phyloP scores from a whole-genome alignment of 2,329 filamentous ascomycete genomes.

The Epichloe scottii region DNA sequence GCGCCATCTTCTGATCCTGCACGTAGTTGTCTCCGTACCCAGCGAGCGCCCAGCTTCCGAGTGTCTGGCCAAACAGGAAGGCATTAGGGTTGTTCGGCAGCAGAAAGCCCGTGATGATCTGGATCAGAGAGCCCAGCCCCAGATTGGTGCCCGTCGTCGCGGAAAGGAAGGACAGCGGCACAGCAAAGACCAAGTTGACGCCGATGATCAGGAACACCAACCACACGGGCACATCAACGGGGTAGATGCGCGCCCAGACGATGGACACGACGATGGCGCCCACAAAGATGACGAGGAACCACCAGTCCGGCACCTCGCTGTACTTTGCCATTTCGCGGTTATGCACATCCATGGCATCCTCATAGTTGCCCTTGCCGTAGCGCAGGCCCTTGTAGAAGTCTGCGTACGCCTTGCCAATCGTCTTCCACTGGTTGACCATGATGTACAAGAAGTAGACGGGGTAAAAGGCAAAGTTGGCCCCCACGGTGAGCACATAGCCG shows the following conservation, averaged over 20 bases:
- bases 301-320: slow-evolving; percentile 33
- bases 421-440: slow-evolving; percentile 21
- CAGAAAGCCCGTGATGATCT: slow-evolving; percentile 24
- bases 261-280: slow-evolving; percentile 19
- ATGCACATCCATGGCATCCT: slow-evolving; percentile 28
- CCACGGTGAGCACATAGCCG: slow-evolving; percentile 27
- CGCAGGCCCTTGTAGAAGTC: slow-evolving; percentile 27
- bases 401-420: slow-evolving; percentile 22
- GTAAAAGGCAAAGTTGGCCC: slow-evolving; percentile 33
- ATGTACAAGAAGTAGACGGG: slow-evolving; percentile 31
- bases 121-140: slow-evolving; percentile 27
- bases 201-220: slow-evolving; percentile 29
- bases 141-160: slow-evolving; percentile 33
- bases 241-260: slow-evolving; percentile 15
- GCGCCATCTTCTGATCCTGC: slow-evolving; percentile 38
- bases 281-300: slow-evolving; percentile 29
- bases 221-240: slow-evolving; percentile 22
- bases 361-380: slow-evolving; percentile 27
- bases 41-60: slow-evolving; percentile 11
- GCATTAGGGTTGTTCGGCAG: slow-evolving; percentile 13
- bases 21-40: slow-evolving; percentile 30
- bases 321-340: slow-evolving; percentile 28
- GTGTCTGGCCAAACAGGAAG: slow-evolving; percentile 14
- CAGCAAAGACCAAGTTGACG: slow-evolving; percentile 27
- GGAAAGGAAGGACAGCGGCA: slow-evolving; percentile 30